Evolutionary conservation across 2,329 filamentous ascomycete genomes (phyloP).

Genomic region (Albophoma yamanashiensis): DNA sequence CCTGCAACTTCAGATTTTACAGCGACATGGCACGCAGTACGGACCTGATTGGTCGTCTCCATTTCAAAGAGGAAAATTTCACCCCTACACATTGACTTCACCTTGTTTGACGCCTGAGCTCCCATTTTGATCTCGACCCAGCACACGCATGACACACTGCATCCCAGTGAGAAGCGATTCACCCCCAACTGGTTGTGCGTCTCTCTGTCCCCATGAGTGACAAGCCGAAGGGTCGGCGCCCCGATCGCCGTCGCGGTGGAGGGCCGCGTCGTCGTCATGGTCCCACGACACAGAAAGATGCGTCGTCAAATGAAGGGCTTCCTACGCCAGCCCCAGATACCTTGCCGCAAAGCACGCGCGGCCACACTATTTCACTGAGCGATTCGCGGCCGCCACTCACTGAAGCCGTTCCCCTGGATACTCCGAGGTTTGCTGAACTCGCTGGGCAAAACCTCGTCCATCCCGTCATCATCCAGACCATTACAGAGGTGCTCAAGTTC

Average conservation of each 20-base stretch:
- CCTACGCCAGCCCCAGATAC: neutral
- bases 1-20: no score
- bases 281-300: neutral
- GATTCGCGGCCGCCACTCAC: constrained; percentile 5
- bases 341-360: neutral
- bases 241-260: neutral
- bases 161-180: neutral
- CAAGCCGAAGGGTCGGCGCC: neutral
- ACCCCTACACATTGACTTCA: neutral
- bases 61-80: neutral
- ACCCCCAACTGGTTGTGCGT: no score
- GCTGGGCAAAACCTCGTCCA: constrained; percentile 29
- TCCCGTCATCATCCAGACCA: constrained; percentile 34
- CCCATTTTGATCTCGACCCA: neutral
- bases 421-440: constrained; percentile 35
- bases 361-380: no score
- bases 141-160: no score
- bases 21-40: no score
- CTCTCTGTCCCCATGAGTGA: neutral
- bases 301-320: neutral
- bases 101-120: neutral
- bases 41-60: no score
- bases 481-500: constrained; percentile 37
- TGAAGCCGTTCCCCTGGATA: constrained; percentile 27
- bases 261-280: neutral